Percentiles rank a stretch among this genome's conserved stretches.
phyloP scores from a whole-genome alignment of 441 rosid genomes.

The Gossypium gossypioides region DNA sequence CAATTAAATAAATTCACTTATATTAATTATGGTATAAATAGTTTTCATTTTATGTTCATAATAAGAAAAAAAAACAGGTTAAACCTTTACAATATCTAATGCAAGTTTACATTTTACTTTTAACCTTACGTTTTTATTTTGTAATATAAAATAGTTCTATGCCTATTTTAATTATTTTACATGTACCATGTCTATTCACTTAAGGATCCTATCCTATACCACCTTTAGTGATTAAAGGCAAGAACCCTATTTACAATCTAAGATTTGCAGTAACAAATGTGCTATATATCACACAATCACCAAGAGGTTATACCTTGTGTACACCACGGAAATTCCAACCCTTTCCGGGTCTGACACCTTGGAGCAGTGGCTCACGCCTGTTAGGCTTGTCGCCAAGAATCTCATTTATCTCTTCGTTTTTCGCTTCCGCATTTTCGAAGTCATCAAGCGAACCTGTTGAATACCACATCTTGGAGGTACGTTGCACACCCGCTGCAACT shows the following conservation, averaged over 20 bases:
- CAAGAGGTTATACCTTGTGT: slow-evolving; percentile 44
- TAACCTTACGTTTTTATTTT: no score
- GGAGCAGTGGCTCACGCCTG: slow-evolving; percentile 51
- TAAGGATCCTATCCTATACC: background rate
- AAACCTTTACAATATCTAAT: no score
- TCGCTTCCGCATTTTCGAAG: slow-evolving; percentile 19
- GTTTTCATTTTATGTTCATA: no score
- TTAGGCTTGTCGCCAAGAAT: slow-evolving; percentile 36
- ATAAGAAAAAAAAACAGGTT: no score
- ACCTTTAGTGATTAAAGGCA: background rate
- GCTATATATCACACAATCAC: background rate
- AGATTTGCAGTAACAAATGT: background rate
- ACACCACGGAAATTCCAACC: slow-evolving; percentile 95
- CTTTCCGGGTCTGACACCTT: slow-evolving; percentile 74
- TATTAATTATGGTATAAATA: no score
- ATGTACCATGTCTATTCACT: background rate
- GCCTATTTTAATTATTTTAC: background rate
- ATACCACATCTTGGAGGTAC: slow-evolving; percentile 38
- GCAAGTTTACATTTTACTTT: no score
- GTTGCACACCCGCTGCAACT: slow-evolving; percentile 32
- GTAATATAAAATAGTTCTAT: no score
- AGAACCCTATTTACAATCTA: background rate
- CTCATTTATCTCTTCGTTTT: slow-evolving; percentile 30
- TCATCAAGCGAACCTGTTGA: slow-evolving; percentile 31
- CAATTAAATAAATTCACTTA: no score